phyloP scores from a whole-genome alignment of 257 asterid species.

The Solanum ahanhuiri region DNA sequence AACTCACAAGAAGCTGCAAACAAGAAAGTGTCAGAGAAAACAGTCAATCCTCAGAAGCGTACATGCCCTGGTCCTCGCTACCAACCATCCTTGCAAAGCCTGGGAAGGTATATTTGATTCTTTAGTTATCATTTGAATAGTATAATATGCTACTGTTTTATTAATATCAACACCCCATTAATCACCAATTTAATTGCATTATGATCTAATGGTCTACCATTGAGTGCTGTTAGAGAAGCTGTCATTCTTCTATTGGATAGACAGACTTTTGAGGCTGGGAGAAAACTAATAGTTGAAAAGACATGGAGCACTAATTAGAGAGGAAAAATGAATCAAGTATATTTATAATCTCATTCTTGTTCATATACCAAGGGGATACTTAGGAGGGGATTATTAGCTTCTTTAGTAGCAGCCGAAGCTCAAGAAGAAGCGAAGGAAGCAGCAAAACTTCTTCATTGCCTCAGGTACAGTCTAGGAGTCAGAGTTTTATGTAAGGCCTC shows the following conservation, averaged over 20 bases:
- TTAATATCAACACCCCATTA: not conserved
- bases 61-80: constrained; percentile 52
- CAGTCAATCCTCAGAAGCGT: constrained; percentile 31
- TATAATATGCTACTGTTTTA: not conserved
- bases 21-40: constrained; percentile 32
- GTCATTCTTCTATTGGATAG: not conserved
- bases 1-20: constrained; percentile 25
- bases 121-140: not conserved
- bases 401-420: constrained; percentile 70
- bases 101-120: constrained; percentile 43
- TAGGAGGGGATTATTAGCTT: constrained; percentile 59
- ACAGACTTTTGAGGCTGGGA: not conserved
- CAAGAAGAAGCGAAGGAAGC: constrained; percentile 69
- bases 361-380: constrained; percentile 38
- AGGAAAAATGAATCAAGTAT: not conserved
- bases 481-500: not conserved
- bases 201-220: not conserved
- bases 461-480: constrained; percentile 30
- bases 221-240: not conserved
- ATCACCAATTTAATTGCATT: not conserved
- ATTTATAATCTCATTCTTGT: not conserved
- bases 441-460: constrained; percentile 62
- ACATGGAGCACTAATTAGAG: not conserved
- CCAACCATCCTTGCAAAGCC: constrained; percentile 59
- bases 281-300: not conserved